Evolutionary conservation across 768 basidiomycete genomes (phyloP).

Genomic region (Trametes elegans): DNA sequence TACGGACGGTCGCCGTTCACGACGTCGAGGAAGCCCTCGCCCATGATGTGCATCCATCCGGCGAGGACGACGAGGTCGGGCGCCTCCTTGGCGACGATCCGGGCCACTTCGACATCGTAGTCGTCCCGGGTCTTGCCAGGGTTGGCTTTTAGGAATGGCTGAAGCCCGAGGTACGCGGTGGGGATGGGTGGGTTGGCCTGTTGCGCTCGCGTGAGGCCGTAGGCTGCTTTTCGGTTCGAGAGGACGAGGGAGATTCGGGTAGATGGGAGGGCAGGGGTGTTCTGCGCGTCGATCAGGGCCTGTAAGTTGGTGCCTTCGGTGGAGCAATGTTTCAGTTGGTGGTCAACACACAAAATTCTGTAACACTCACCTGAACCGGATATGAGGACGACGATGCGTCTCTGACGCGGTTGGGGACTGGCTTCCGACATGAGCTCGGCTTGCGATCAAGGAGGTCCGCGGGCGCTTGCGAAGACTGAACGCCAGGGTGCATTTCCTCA

Average conservation of each 20-base stretch:
- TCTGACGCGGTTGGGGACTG: slow-evolving; percentile 5
- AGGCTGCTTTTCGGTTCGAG: slow-evolving; percentile 90
- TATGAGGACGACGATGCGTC: slow-evolving; percentile 56
- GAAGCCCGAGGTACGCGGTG: slow-evolving; percentile 79
- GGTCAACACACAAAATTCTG: not conserved
- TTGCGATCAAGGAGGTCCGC: not conserved
- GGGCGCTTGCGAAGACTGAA: not conserved
- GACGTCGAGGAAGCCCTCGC: slow-evolving; percentile 74
- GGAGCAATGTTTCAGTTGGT: not conserved
- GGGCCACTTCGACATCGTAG: slow-evolving; percentile 82
- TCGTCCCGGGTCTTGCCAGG: slow-evolving; percentile 74
- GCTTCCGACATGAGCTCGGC: slow-evolving; percentile 11
- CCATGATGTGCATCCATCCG: slow-evolving; percentile 98
- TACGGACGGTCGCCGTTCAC: slow-evolving; percentile 43
- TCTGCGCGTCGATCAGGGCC: slow-evolving; percentile 87
- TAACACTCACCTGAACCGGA: slow-evolving; percentile 55
- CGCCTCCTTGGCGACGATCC: slow-evolving; percentile 53
- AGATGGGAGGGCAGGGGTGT: slow-evolving; percentile 70
- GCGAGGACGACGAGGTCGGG: slow-evolving; percentile 94
- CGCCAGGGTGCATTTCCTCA: not conserved
- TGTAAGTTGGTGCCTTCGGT: slow-evolving; percentile 88
- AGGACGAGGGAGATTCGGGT: slow-evolving; percentile 76
- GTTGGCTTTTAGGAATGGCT: slow-evolving; percentile 75
- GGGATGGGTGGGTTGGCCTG: slow-evolving; percentile 73
- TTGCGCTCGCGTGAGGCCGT: slow-evolving; percentile 81